A percentile compares a stretch with the other conserved stretches of the same genome.
Evolutionary conservation across 371 early-diverging fungal species (phyloP).

Genomic region (Rhizomucor pusillus): DNA sequence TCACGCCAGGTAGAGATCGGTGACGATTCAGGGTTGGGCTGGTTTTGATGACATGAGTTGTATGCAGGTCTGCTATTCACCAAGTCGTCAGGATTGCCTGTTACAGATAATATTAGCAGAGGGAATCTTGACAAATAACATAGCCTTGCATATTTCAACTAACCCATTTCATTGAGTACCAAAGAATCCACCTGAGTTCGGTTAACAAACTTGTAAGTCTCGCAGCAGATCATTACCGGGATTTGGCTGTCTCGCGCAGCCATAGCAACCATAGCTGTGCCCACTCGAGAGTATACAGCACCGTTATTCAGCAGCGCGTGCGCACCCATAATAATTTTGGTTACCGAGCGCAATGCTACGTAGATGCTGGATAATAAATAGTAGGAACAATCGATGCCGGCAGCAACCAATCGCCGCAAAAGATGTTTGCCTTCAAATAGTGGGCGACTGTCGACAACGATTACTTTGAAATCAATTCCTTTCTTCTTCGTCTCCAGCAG

Average conservation of each 20-base stretch:
- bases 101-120: background rate
- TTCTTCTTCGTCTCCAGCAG: conserved; percentile 75
- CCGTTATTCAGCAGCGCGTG: conserved; percentile 93
- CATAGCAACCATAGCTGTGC: conserved; percentile 92
- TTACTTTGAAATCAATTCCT: conserved; percentile 85
- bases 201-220: conserved; percentile 95
- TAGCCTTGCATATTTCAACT: conserved; percentile 2
- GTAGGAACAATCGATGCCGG: conserved; percentile 80
- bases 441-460: conserved; percentile 93
- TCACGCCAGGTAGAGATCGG: conserved; percentile 66
- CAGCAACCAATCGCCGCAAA: conserved; percentile 58
- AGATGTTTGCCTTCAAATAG: conserved; percentile 81
- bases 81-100: conserved; percentile 79
- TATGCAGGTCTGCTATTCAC: conserved; percentile 55
- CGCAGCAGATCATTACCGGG: conserved; percentile 95
- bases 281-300: conserved; percentile 87
- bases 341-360: conserved; percentile 80
- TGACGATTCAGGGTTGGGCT: conserved; percentile 12
- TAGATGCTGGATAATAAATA: conserved; percentile 64
- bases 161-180: conserved; percentile 93
- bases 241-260: conserved; percentile 84
- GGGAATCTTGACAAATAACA: too few relatives aligned
- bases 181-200: conserved; percentile 92
- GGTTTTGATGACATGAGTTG: conserved; percentile 17
- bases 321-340: conserved; percentile 94